Conservation (phyloP, 129 eudicot species). For the Artemisia tridentata region DNA sequence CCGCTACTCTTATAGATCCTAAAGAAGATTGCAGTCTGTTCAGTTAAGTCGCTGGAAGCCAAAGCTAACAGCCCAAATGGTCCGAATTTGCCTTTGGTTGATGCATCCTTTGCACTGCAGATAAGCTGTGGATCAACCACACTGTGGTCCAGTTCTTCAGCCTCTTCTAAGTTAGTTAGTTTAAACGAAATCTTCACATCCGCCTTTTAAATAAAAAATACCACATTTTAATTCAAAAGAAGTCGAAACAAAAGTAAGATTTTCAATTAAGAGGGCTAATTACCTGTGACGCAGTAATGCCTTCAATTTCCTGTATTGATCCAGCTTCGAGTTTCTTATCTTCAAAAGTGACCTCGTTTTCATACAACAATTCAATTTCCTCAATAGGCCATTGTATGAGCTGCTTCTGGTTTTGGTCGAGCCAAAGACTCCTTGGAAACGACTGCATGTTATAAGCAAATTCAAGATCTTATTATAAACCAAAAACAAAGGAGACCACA, state of each 20-base stretch:
- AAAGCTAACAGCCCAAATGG: constrained; percentile 81
- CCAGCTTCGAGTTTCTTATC: constrained; percentile 29
- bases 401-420: constrained; percentile 29
- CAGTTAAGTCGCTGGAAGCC: constrained; percentile 63
- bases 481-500: background rate
- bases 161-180: constrained; percentile 38
- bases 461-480: background rate
- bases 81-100: constrained; percentile 47
- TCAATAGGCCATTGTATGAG: constrained; percentile 41
- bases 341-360: constrained; percentile 8
- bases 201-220: constrained; percentile 35
- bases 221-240: background rate
- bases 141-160: constrained; percentile 41
- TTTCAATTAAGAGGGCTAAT: background rate
- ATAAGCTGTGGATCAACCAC: constrained; percentile 50
- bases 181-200: constrained; percentile 64
- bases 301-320: constrained; percentile 27
- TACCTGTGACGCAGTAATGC: constrained; percentile 44
- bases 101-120: constrained; percentile 44
- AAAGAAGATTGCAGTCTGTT: constrained; percentile 75
- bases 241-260: background rate
- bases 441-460: background rate
- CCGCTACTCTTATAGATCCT: constrained; percentile 36
- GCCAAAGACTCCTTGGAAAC: constrained; percentile 35
- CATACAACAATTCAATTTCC: constrained; percentile 27